Evolutionary conservation across 306 rosid species (phyloP).

Genomic region (Sophora flavescens): DNA sequence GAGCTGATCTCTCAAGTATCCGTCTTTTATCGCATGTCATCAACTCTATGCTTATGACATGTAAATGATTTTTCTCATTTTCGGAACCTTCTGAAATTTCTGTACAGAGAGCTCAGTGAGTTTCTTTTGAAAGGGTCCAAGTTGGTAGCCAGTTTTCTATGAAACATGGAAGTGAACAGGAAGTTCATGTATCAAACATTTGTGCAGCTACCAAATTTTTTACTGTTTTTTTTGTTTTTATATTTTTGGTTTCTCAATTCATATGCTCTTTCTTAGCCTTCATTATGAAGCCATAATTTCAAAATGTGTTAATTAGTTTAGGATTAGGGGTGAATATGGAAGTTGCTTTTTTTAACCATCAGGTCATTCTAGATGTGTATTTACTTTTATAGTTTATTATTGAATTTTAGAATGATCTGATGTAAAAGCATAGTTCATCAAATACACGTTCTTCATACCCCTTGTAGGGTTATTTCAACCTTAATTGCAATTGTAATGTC

Average conservation of each 20-base stretch:
- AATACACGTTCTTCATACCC: background rate
- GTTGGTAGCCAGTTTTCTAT: conserved; percentile 38
- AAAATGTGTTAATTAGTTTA: background rate
- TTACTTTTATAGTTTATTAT: background rate
- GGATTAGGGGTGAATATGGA: background rate
- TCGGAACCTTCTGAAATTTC: conserved; percentile 40
- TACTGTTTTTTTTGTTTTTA: background rate
- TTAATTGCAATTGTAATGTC: too few species aligned
- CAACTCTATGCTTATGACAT: conserved; percentile 88
- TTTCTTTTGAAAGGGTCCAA: conserved; percentile 40
- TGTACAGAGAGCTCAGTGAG: conserved; percentile 56
- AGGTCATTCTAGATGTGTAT: background rate
- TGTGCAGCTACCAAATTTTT: conserved; percentile 35
- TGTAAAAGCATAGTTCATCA: background rate
- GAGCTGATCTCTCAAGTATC: conserved; percentile 65
- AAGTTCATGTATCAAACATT: conserved; percentile 40
- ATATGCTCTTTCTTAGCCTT: background rate
- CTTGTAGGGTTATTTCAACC: too few species aligned
- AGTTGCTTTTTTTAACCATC: background rate
- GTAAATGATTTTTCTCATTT: conserved; percentile 66
- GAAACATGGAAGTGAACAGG: conserved; percentile 16
- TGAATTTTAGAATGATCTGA: background rate
- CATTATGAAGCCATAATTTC: background rate
- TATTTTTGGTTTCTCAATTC: background rate
- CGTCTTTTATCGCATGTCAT: conserved; percentile 90